These are phyloP conservation scores for Drechmeria coniospora DNA, from an alignment of 2,329 filamentous ascomycete species.

Conservation along the genomic window DNA sequence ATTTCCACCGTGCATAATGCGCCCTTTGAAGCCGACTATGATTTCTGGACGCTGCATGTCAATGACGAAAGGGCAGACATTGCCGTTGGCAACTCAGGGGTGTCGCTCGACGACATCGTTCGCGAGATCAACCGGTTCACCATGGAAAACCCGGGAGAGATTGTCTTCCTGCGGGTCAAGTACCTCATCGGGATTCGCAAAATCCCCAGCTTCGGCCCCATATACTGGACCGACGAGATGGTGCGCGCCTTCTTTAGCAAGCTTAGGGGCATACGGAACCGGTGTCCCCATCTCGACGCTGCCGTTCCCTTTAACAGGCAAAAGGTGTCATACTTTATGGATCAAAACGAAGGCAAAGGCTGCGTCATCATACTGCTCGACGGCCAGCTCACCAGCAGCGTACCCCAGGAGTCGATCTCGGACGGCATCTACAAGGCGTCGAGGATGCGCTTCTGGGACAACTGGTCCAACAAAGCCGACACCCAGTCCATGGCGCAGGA, in stretches of 20 bases:
- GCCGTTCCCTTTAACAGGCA: slow-evolving; percentile 11
- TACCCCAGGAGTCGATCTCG: slow-evolving; percentile 9
- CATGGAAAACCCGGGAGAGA: slow-evolving; percentile 23
- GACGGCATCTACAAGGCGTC: slow-evolving; percentile 15
- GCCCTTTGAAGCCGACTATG: slow-evolving; percentile 5
- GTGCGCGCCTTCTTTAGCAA: slow-evolving; percentile 26
- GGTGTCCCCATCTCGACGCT: slow-evolving; percentile 14
- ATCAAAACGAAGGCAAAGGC: slow-evolving; percentile 15
- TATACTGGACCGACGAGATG: slow-evolving; percentile 20
- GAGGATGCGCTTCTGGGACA: slow-evolving; percentile 11
- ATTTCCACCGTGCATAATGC: slow-evolving; percentile 16
- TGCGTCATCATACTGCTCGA: slow-evolving; percentile 18
- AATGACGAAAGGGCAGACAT: slow-evolving; percentile 16
- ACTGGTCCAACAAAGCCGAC: slow-evolving; percentile 15
- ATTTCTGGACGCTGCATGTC: slow-evolving; percentile 27
- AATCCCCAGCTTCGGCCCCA: slow-evolving; percentile 10
- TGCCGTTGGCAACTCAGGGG: slow-evolving; percentile 29
- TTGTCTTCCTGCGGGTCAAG: slow-evolving; percentile 29
- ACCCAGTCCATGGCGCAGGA: slow-evolving; percentile 10
- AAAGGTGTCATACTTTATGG: slow-evolving; percentile 14
- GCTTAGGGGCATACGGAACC: slow-evolving; percentile 24
- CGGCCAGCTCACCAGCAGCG: slow-evolving; percentile 7
- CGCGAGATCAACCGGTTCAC: slow-evolving; percentile 29
- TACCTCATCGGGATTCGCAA: slow-evolving; percentile 25
- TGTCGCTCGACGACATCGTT: slow-evolving; percentile 26